Percentiles rank a stretch among this genome's conserved stretches.
Evolutionary conservation across 257 asterid genomes (phyloP).

Genomic region (Thymus quinquecostatus): DNA sequence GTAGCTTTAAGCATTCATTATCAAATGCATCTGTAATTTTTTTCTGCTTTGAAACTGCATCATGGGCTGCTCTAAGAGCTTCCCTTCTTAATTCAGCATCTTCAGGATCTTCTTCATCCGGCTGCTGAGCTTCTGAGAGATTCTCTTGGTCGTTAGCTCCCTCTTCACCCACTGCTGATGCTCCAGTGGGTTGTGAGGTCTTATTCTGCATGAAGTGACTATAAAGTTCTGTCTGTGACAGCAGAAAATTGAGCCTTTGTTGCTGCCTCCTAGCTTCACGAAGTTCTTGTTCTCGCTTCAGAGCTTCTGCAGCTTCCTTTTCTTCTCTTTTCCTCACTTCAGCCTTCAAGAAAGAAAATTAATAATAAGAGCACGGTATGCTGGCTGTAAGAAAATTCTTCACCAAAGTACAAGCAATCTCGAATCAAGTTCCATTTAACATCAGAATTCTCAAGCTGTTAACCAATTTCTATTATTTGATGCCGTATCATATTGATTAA

Average conservation of each 20-base stretch:
- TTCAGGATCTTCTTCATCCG: constrained; percentile 82
- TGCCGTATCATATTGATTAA: background rate
- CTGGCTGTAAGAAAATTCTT: constrained; percentile 19
- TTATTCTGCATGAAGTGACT: constrained; percentile 99
- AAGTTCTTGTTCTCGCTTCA: constrained; percentile 97
- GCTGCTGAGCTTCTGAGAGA: constrained; percentile 60
- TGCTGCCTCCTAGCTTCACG: constrained; percentile 99
- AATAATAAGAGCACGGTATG: constrained; percentile 15
- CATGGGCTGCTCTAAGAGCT: constrained; percentile 98
- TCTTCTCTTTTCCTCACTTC: constrained; percentile 97
- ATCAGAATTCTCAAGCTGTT: background rate
- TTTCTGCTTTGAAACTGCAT: constrained; percentile 99
- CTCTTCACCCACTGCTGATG: constrained; percentile 48
- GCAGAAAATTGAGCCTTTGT: constrained; percentile 93
- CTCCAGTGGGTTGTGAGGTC: constrained; percentile 69
- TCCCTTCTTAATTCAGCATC: constrained; percentile 93
- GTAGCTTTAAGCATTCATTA: constrained; percentile 73
- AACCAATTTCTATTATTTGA: background rate
- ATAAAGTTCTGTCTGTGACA: constrained; percentile 98
- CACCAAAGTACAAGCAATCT: constrained; percentile 16
- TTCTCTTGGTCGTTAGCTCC: constrained; percentile 51
- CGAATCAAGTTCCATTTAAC: constrained; percentile 15
- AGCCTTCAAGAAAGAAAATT: constrained; percentile 58
- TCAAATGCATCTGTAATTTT: constrained; percentile 85
- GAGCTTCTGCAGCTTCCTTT: constrained; percentile 99